Evolutionary conservation across 2,329 filamentous ascomycete genomes (phyloP).

Genomic region (Gaeumannomyces sp.): DNA sequence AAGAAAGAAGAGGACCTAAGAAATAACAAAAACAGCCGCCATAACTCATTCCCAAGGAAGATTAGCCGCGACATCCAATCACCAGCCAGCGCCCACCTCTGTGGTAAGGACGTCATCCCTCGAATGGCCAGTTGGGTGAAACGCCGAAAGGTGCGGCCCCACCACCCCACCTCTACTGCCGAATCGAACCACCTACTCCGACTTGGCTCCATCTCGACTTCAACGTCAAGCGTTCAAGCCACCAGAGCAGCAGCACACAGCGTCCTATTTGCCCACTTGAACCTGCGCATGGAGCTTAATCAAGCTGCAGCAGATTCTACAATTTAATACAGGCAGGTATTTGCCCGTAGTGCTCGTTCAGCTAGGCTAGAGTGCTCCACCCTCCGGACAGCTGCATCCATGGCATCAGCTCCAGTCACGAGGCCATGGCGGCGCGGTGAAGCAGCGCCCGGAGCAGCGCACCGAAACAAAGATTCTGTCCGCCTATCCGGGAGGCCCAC

Average conservation of each 20-base stretch:
- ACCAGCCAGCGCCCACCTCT: too few relatives aligned
- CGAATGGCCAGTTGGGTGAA: too few relatives aligned
- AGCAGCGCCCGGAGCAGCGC: background rate
- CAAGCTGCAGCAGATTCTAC: background rate
- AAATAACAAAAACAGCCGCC: too few relatives aligned
- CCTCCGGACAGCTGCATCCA: background rate
- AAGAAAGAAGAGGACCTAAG: too few relatives aligned
- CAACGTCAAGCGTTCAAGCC: background rate
- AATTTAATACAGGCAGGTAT: background rate
- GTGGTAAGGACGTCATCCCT: too few relatives aligned
- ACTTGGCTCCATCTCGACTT: background rate
- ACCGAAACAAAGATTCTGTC: background rate
- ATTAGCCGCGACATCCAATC: too few relatives aligned
- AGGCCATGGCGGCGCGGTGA: background rate
- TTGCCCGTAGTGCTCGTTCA: too few relatives aligned
- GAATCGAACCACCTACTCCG: background rate
- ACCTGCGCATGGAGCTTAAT: background rate
- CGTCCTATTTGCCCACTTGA: too few relatives aligned
- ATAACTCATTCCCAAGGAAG: too few relatives aligned
- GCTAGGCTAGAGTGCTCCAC: too few relatives aligned
- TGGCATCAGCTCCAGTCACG: background rate
- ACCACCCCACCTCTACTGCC: background rate
- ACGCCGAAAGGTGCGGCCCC: too few relatives aligned
- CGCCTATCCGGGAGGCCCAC: background rate
- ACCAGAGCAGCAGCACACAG: background rate